A percentile compares a stretch with the other conserved stretches of the same genome.
Evolutionary conservation across 345 rosid species (phyloP).

Genomic region (Gossypium mustelinum): DNA sequence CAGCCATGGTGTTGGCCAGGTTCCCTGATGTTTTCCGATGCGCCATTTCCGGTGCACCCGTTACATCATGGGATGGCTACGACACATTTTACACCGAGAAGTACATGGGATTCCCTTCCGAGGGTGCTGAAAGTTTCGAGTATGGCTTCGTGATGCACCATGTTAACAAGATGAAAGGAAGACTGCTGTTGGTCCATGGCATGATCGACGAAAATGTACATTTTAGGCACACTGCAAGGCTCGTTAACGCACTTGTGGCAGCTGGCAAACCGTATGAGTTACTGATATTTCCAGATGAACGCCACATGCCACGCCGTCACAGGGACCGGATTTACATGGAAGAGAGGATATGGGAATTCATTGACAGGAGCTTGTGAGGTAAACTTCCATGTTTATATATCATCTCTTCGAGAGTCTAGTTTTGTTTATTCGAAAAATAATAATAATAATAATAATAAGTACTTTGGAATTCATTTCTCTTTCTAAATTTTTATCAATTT

Average conservation of each 20-base stretch:
- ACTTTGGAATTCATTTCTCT: neutral
- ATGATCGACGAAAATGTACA: constrained; percentile 98
- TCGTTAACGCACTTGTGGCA: constrained; percentile 69
- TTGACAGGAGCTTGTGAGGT: constrained; percentile 63
- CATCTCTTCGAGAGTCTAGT: constrained; percentile 32
- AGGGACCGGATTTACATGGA: constrained; percentile 82
- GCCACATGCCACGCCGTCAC: constrained; percentile 74
- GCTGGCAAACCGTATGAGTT: constrained; percentile 70
- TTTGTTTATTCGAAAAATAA: neutral
- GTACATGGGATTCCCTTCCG: constrained; percentile 83
- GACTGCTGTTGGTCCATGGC: constrained; percentile 72
- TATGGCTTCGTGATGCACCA: constrained; percentile 74
- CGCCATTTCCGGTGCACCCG: constrained; percentile 85
- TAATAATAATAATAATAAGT: neutral
- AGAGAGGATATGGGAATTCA: constrained; percentile 86
- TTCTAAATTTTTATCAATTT: neutral
- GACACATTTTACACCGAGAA: constrained; percentile 91
- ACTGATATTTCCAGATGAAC: constrained; percentile 79
- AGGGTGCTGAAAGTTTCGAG: constrained; percentile 36
- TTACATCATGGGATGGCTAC: constrained; percentile 95
- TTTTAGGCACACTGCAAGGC: constrained; percentile 90
- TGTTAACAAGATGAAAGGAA: constrained; percentile 58
- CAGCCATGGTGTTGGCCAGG: constrained; percentile 60
- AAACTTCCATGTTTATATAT: neutral
- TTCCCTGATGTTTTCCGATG: constrained; percentile 68